Evolutionary conservation across 176 grass and related monocot species (phyloP), one percentile per base, ranked within the genome.

Genomic region (Eleusine coracana): DNA sequence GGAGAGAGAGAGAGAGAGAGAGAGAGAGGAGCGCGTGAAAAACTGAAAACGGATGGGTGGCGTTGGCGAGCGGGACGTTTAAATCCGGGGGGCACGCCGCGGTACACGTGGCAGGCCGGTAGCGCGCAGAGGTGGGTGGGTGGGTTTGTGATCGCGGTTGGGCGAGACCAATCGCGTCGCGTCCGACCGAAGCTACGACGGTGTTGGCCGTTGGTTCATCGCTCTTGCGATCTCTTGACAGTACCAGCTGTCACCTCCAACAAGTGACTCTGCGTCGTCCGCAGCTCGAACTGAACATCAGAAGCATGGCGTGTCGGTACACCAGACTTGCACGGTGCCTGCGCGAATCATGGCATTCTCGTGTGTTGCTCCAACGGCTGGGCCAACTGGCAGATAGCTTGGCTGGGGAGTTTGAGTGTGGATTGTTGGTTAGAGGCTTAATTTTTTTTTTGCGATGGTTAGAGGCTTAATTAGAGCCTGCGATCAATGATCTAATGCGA

Each of bases 31-130:
- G 73, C 39, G 78, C 48, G 78, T 78, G 75, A 48, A 77, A 61
- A 50, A 61, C 39, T 6, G 34, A 7, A n/a, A 52, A 69, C 49
- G 60, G 16, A 80, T 41, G 65, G 66, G 34, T 62, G 72, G 82
- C 82, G 66, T 23, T 62, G 72, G 82, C 82, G 66, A 58, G 76
- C 84, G 87, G 42, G 66, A 89, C 87, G 44, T 90, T 90, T 83
- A 68, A 90, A 83, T 40, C 68, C 50, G 31, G 73, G 73, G 58
- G 38, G 7, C 27, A 27, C 7, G 67, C 29, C 18, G 12, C 7
- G 39, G 36, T 71, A 81, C 50, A 83, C 74, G 67, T 90, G 88
- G 45, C 74, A 8, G 39, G 78, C 6, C 1, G 27, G 44, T 16
- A 17, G n/a, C 36, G 59, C 67, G 15, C 20, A 0, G 1, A 28